Evolutionary conservation across 305 asterid genomes (phyloP).

Genomic region (Fraxinus angustifolia): DNA sequence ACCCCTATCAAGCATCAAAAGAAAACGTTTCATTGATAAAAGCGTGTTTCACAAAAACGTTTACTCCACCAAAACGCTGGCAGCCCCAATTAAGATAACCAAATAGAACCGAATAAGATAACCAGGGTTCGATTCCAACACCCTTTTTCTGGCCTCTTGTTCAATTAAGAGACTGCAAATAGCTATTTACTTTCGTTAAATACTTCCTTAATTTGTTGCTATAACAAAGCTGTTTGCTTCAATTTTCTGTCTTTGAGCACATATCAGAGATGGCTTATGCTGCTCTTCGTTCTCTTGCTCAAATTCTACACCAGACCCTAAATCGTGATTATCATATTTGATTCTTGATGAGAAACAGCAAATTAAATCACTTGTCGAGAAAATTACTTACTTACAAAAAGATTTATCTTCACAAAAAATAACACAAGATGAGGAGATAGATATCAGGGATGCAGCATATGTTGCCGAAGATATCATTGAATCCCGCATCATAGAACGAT

Average conservation of each 20-base stretch:
- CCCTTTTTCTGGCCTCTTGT: no score
- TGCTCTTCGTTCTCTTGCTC: neutral
- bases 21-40: no score
- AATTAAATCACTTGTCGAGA: neutral
- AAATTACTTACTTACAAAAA: neutral
- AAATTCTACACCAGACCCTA: neutral
- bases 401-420: neutral
- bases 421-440: constrained; percentile 1
- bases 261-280: neutral
- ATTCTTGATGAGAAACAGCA: neutral
- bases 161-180: no score
- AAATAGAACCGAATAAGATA: no score
- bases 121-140: no score
- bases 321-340: neutral
- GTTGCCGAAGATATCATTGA: constrained; percentile 18
- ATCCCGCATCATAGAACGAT: neutral
- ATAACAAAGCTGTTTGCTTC: no score
- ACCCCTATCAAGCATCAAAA: no score
- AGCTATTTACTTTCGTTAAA: no score
- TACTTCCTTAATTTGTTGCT: no score
- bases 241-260: neutral
- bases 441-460: constrained; percentile 15
- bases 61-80: no score
- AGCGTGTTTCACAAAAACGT: no score
- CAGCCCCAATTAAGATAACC: no score